Evolutionary conservation across 1,284 basidiomycete species (phyloP).

Genomic region (Spongispora temasekensis): DNA sequence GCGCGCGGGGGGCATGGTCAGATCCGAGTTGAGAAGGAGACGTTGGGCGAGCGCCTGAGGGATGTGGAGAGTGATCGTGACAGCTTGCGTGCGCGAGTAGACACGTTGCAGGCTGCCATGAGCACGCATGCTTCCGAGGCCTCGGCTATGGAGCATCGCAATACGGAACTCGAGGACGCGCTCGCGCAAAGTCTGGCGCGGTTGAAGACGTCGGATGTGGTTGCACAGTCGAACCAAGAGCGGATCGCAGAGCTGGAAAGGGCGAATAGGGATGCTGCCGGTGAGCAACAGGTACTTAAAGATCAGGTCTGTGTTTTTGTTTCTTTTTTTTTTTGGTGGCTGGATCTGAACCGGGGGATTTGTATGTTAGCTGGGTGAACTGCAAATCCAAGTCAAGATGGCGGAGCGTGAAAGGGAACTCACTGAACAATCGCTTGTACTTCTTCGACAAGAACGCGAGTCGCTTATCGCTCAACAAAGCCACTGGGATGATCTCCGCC

Average conservation of each 20-base stretch:
- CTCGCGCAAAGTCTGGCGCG: constrained; percentile 67
- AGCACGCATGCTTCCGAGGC: constrained; percentile 48
- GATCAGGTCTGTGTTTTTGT: constrained; percentile 50
- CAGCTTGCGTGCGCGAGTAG: constrained; percentile 51
- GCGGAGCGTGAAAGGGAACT: constrained; percentile 62
- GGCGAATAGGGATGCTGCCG: constrained; percentile 48
- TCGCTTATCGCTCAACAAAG: constrained; percentile 57
- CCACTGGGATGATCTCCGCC: constrained; percentile 72
- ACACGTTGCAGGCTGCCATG: constrained; percentile 51
- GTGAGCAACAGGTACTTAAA: constrained; percentile 57
- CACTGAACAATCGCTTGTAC: constrained; percentile 47
- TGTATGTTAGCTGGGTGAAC: constrained; percentile 58
- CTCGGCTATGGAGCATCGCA: constrained; percentile 52
- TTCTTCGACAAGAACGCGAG: constrained; percentile 62
- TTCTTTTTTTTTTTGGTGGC: neutral
- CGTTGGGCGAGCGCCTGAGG: constrained; percentile 58
- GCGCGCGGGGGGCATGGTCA: constrained; percentile 75
- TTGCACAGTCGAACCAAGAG: constrained; percentile 56
- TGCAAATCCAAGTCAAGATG: constrained; percentile 59
- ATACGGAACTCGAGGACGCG: constrained; percentile 65
- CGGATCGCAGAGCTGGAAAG: constrained; percentile 64
- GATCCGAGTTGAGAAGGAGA: constrained; percentile 79
- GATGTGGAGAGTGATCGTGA: constrained; percentile 67
- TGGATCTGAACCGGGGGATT: neutral
- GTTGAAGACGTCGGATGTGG: constrained; percentile 69